Evolutionary conservation across 192 early-diverging fungal species (phyloP).

Genomic region (Backusella westeae): DNA sequence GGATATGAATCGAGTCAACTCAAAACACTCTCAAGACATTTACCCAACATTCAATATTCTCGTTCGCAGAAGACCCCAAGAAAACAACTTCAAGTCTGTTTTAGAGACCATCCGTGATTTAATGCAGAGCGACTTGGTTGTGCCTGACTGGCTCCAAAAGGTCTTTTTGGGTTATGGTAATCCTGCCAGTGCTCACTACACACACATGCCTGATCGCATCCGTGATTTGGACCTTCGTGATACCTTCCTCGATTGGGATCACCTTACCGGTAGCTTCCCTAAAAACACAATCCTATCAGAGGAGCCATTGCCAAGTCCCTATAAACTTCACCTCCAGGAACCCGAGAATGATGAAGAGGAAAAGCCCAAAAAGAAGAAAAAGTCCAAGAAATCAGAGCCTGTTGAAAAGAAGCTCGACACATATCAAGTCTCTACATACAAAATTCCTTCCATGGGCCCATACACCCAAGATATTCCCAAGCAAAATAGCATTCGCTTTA

Average conservation of each 20-base stretch:
- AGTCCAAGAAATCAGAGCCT: slow-evolving; percentile 38
- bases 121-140: slow-evolving; percentile 76
- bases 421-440: slow-evolving; percentile 64
- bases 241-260: slow-evolving; percentile 84
- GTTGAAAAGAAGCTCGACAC: slow-evolving; percentile 36
- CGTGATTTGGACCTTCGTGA: slow-evolving; percentile 79
- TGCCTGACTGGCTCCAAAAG: slow-evolving; percentile 91
- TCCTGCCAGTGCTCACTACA: slow-evolving; percentile 72
- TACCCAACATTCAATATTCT: slow-evolving; percentile 87
- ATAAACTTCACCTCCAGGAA: slow-evolving; percentile 70
- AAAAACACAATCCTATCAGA: slow-evolving; percentile 44
- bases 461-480: slow-evolving; percentile 69
- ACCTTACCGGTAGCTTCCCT: slow-evolving; percentile 68
- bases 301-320: slow-evolving; percentile 51
- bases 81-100: slow-evolving; percentile 94
- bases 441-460: slow-evolving; percentile 66
- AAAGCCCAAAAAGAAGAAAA: slow-evolving; percentile 34
- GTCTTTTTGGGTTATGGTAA: slow-evolving; percentile 97
- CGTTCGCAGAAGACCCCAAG: slow-evolving; percentile 82
- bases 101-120: slow-evolving; percentile 88
- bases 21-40: slow-evolving; percentile 58
- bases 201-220: slow-evolving; percentile 51
- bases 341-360: slow-evolving; percentile 17
- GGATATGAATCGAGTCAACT: slow-evolving; percentile 51
- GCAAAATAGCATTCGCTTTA: slow-evolving; percentile 80